Percentiles rank a stretch among this genome's conserved stretches.
These are phyloP conservation scores for Chlamydomonas asymmetrica DNA, from an alignment of 139 green algal genomes.

Conservation along the genomic window DNA sequence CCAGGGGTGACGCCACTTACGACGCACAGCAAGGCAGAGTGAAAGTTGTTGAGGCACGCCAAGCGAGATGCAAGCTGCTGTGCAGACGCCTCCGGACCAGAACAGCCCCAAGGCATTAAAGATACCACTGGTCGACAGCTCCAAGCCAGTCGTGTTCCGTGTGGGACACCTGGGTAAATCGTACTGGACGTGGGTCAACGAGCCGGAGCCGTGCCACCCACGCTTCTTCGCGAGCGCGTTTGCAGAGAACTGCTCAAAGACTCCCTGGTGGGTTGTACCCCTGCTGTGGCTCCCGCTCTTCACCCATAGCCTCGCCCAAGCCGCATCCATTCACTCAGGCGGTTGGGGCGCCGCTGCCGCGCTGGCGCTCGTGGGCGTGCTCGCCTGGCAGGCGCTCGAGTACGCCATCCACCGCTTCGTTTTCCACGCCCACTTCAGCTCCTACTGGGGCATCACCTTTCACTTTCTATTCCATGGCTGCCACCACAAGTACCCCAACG, in stretches of 20 bases:
- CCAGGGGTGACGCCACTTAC: neutral
- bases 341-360: neutral
- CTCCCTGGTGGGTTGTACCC: constrained; percentile 88
- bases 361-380: constrained; percentile 51
- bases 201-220: constrained; percentile 66
- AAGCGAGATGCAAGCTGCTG: neutral
- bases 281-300: constrained; percentile 85
- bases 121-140: neutral
- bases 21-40: neutral
- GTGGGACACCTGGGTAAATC: constrained; percentile 61
- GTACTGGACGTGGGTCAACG: constrained; percentile 86
- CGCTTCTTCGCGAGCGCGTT: constrained; percentile 77
- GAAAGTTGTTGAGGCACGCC: neutral
- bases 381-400: constrained; percentile 87
- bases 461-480: constrained; percentile 96
- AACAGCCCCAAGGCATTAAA: too few species aligned
- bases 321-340: neutral
- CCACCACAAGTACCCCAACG: constrained; percentile 95
- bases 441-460: constrained; percentile 70
- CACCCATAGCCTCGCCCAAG: constrained; percentile 3
- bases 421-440: constrained; percentile 73
- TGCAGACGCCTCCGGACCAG: neutral
- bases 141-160: constrained; percentile 48
- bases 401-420: constrained; percentile 92
- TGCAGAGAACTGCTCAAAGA: constrained; percentile 71